Percentiles rank a stretch among this genome's conserved stretches.
These are phyloP conservation scores for Teunomyces pallodes DNA, from an alignment of 805 yeast genomes.

Conservation along the genomic window DNA sequence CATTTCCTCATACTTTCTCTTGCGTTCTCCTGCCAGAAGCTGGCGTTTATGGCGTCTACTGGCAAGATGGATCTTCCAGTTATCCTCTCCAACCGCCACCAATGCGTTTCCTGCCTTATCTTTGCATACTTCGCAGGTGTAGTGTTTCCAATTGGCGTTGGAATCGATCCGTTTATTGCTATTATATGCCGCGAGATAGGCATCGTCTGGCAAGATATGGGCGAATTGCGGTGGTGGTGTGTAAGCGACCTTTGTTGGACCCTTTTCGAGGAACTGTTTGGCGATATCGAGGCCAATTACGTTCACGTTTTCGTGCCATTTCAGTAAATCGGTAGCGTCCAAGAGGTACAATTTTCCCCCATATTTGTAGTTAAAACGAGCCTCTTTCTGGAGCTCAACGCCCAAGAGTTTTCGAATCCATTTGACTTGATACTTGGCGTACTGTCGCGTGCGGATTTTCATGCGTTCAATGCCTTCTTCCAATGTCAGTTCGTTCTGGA, in stretches of 20 bases:
- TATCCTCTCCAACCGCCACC: conserved; percentile 70
- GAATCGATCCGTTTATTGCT: conserved; percentile 40
- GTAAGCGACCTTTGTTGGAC: conserved; percentile 23
- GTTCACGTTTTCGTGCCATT: conserved; percentile 60
- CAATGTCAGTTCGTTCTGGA: conserved; percentile 29
- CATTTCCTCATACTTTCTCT: conserved; percentile 52
- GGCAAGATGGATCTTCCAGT: conserved; percentile 63
- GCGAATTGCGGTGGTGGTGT: conserved; percentile 28
- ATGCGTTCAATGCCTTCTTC: conserved; percentile 60
- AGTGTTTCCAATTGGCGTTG: conserved; percentile 60
- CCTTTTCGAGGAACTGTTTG: conserved; percentile 27
- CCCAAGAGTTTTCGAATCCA: conserved; percentile 80
- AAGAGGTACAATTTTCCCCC: conserved; percentile 67
- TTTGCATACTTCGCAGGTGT: conserved; percentile 62
- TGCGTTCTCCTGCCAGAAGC: conserved; percentile 45
- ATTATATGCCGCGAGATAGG: conserved; percentile 15
- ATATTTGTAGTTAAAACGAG: conserved; percentile 42
- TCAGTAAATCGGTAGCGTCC: conserved; percentile 69
- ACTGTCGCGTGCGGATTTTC: conserved; percentile 82
- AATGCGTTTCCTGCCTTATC: conserved; percentile 53
- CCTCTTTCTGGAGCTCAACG: conserved; percentile 54
- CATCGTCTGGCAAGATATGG: conserved; percentile 25
- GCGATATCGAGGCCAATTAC: conserved; percentile 55
- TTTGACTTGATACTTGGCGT: conserved; percentile 83
- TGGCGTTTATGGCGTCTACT: conserved; percentile 69